Percentiles rank a stretch among this genome's conserved stretches.
Evolutionary conservation across 1,284 basidiomycete genomes (phyloP).

Genomic region (Inonotus obliquus): DNA sequence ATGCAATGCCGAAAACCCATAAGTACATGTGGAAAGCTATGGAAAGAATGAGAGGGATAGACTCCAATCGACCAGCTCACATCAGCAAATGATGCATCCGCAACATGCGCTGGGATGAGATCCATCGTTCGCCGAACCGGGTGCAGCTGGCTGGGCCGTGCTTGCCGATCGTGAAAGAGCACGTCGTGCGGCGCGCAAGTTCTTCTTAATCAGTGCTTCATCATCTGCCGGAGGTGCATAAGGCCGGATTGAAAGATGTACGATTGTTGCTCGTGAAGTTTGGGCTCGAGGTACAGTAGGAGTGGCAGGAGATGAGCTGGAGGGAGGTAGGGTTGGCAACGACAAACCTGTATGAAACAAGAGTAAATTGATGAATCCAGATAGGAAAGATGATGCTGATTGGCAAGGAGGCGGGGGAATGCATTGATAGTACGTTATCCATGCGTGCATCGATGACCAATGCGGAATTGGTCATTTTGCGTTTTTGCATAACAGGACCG

Average conservation of each 20-base stretch:
- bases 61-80: too few species aligned
- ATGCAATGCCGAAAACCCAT: not conserved
- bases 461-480: slow-evolving; percentile 3
- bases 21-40: not conserved
- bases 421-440: not conserved
- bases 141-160: not conserved
- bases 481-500: not conserved
- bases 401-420: not conserved
- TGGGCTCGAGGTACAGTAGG: slow-evolving; percentile 28
- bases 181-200: slow-evolving; percentile 14
- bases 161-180: slow-evolving; percentile 5
- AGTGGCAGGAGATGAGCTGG: slow-evolving; percentile 21
- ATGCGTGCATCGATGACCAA: not conserved
- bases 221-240: slow-evolving; percentile 50
- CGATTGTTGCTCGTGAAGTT: slow-evolving; percentile 53
- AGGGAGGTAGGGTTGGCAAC: slow-evolving; percentile 5
- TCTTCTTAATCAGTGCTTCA: slow-evolving; percentile 49
- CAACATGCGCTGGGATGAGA: slow-evolving; percentile 27
- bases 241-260: slow-evolving; percentile 76
- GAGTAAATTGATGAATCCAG: not conserved
- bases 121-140: slow-evolving; percentile 21
- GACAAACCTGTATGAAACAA: slow-evolving; percentile 9
- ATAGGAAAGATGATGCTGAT: not conserved
- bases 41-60: not conserved
- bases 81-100: slow-evolving; percentile 38